Evolutionary conservation across 1,139 yeast genomes (phyloP).

Genomic region (Blastobotrys niveus): DNA sequence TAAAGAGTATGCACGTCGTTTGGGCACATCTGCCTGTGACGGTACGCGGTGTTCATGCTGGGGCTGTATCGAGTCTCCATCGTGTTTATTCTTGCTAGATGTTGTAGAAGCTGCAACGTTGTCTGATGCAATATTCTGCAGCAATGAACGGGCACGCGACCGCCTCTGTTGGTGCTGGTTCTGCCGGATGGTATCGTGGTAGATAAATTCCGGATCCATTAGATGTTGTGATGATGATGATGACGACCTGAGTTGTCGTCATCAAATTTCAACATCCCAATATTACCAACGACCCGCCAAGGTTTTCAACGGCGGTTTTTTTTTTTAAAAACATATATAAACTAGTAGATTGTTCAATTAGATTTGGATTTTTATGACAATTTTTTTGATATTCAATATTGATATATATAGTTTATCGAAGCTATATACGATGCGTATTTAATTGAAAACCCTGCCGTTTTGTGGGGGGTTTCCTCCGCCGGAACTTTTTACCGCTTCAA

Average conservation of each 20-base stretch:
- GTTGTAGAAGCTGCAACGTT: background rate
- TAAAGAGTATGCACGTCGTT: slow-evolving; percentile 22
- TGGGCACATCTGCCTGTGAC: slow-evolving; percentile 21
- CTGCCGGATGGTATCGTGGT: slow-evolving; percentile 12
- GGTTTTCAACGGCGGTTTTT: too few relatives aligned
- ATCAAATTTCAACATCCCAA: too few relatives aligned
- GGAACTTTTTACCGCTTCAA: too few relatives aligned
- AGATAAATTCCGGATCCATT: slow-evolving; percentile 14
- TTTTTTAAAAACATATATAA: too few relatives aligned
- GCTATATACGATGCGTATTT: too few relatives aligned
- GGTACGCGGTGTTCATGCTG: slow-evolving; percentile 12
- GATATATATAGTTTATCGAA: too few relatives aligned
- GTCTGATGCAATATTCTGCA: slow-evolving; percentile 11
- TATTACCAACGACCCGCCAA: too few relatives aligned
- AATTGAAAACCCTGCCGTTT: too few relatives aligned
- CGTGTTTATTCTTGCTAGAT: background rate
- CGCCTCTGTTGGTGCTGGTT: background rate
- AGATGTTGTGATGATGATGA: background rate
- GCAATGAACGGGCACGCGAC: slow-evolving; percentile 11
- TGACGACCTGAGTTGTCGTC: background rate
- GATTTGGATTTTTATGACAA: too few relatives aligned
- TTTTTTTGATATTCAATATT: too few relatives aligned
- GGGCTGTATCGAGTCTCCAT: background rate
- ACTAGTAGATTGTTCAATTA: too few relatives aligned
- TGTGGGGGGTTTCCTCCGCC: too few relatives aligned